Evolutionary conservation across 208 protist species (phyloP).

Genomic region (Acanthamoeba castellanii): DNA sequence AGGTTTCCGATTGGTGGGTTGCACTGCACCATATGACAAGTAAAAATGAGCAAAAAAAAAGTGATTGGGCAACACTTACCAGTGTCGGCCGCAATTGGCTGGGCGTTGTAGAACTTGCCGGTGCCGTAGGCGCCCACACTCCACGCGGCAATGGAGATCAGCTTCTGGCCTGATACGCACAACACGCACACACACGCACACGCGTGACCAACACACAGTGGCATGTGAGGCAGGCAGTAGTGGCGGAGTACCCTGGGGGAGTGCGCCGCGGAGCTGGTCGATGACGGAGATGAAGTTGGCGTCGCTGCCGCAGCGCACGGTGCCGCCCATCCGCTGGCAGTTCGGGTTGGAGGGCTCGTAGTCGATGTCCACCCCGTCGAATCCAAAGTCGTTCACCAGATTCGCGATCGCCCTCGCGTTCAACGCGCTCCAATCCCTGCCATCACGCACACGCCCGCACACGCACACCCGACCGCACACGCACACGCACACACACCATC

Average conservation of each 20-base stretch:
- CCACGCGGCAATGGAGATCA: background rate
- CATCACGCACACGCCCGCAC: too few relatives aligned
- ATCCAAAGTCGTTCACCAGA: background rate
- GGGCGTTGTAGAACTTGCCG: background rate
- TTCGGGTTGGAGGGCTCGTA: slow-evolving; percentile 19
- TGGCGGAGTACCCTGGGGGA: background rate
- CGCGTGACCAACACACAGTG: too few relatives aligned
- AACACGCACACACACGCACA: background rate
- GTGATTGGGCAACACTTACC: background rate
- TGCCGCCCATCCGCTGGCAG: background rate
- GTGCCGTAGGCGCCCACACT: slow-evolving; percentile 31
- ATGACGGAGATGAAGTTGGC: slow-evolving; percentile 7
- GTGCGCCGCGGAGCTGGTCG: background rate
- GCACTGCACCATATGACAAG: too few relatives aligned
- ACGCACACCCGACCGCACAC: too few relatives aligned
- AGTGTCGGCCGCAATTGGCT: background rate
- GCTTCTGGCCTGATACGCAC: background rate
- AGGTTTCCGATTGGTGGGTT: too few relatives aligned
- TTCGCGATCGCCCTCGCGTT: background rate
- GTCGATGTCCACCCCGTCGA: slow-evolving; percentile 15
- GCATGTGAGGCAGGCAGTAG: background rate
- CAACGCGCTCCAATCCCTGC: background rate
- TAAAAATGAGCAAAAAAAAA: too few relatives aligned
- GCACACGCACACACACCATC: background rate
- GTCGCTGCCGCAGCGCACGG: background rate